Percentiles rank a stretch among this genome's conserved stretches.
These are phyloP conservation scores for Verticillium dahliae DNA, from an alignment of 2,329 filamentous ascomycete genomes.

Conservation along the genomic window DNA sequence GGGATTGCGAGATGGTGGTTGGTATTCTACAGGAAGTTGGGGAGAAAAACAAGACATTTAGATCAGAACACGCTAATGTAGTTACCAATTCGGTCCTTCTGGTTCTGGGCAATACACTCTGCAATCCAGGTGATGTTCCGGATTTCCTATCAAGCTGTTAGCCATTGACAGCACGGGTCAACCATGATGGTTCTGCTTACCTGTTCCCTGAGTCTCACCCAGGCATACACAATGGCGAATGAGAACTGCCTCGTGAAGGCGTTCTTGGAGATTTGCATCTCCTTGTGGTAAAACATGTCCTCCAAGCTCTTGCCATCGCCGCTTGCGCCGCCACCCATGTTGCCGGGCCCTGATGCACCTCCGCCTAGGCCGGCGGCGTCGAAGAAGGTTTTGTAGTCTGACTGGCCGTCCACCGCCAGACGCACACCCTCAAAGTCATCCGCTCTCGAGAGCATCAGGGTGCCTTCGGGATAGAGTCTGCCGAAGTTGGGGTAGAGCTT, in stretches of 20 bases:
- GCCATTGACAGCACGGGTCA: background rate
- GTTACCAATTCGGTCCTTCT: slow-evolving; percentile 97
- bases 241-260: slow-evolving; percentile 97
- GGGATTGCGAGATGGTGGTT: slow-evolving; percentile 4
- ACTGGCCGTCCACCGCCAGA: slow-evolving; percentile 85
- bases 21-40: slow-evolving; percentile 34
- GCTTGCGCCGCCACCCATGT: slow-evolving; percentile 75
- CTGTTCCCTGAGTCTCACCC: slow-evolving; percentile 97
- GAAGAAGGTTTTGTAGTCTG: slow-evolving; percentile 94
- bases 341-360: slow-evolving; percentile 66
- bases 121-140: slow-evolving; percentile 99
- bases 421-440: slow-evolving; percentile 93
- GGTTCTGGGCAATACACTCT: slow-evolving; percentile 98
- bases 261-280: slow-evolving; percentile 96
- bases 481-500: slow-evolving; percentile 95
- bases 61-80: slow-evolving; percentile 94
- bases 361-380: slow-evolving; percentile 79
- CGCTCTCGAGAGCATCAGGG: slow-evolving; percentile 86
- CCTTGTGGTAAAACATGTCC: slow-evolving; percentile 98
- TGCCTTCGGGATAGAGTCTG: slow-evolving; percentile 87
- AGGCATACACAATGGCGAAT: slow-evolving; percentile 89
- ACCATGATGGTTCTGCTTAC: slow-evolving; percentile 42
- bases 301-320: slow-evolving; percentile 85
- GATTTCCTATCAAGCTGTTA: slow-evolving; percentile 65
- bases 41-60: slow-evolving; percentile 11